A percentile compares a stretch with the other conserved stretches of the same genome.
These are phyloP conservation scores for Coemansia sp. DNA, from an alignment of 192 early-diverging fungal genomes.

Conservation along the genomic window DNA sequence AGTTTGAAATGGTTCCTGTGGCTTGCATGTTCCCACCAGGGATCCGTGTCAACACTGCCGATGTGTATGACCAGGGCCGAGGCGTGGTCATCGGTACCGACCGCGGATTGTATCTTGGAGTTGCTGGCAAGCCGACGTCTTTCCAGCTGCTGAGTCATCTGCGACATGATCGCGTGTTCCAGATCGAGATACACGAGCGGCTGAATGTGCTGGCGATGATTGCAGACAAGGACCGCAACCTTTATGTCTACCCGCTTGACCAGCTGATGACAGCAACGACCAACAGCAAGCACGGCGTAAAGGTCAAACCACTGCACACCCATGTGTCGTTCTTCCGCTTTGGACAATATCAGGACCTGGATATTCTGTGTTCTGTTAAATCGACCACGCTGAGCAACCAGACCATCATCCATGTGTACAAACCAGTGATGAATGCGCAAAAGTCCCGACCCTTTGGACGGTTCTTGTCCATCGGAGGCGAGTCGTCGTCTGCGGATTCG, in stretches of 20 bases:
- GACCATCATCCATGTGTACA: constrained; percentile 74
- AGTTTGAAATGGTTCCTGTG: constrained; percentile 55
- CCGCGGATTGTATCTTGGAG: constrained; percentile 75
- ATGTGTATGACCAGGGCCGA: constrained; percentile 60
- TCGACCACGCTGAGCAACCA: constrained; percentile 69
- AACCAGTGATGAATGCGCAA: constrained; percentile 61
- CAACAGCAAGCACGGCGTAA: constrained; percentile 19
- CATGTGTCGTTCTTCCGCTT: constrained; percentile 74
- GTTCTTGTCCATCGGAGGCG: constrained; percentile 42
- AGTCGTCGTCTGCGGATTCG: constrained; percentile 45
- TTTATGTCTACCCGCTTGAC: constrained; percentile 60
- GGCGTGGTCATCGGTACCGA: constrained; percentile 83
- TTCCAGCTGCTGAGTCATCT: constrained; percentile 59
- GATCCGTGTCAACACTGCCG: constrained; percentile 52
- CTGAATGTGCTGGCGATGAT: constrained; percentile 78
- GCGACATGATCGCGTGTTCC: constrained; percentile 73
- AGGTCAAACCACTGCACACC: constrained; percentile 59
- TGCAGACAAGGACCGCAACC: constrained; percentile 66
- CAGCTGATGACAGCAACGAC: constrained; percentile 49
- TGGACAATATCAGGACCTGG: constrained; percentile 60
- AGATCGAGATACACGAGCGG: constrained; percentile 86
- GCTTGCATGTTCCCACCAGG: constrained; percentile 49
- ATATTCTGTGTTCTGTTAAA: constrained; percentile 69
- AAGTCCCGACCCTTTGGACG: constrained; percentile 53
- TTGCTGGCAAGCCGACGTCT: constrained; percentile 57